These are phyloP conservation scores for Rhinocladiella mackenziei DNA, from an alignment of 2,329 filamentous ascomycete genomes.

Conservation along the genomic window DNA sequence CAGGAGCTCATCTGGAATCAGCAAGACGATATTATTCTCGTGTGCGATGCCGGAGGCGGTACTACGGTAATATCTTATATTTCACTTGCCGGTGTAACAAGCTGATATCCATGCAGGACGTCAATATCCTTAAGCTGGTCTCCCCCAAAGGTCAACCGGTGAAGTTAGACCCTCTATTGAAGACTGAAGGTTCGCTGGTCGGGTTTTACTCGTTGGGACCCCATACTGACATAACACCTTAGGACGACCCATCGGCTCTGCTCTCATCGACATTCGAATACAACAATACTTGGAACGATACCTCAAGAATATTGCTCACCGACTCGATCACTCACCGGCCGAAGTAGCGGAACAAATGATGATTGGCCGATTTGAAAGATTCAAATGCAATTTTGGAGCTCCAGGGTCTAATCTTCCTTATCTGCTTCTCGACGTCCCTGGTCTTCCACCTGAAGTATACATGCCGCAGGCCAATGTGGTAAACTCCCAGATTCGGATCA, in stretches of 20 bases:
- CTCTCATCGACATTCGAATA: conserved; percentile 35
- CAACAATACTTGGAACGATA: conserved; percentile 30
- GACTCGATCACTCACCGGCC: conserved; percentile 23
- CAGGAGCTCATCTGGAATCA: too few species aligned
- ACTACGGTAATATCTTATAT: conserved; percentile 33
- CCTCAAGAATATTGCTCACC: conserved; percentile 26
- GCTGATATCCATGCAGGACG: conserved; percentile 28
- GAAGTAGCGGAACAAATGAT: conserved; percentile 34
- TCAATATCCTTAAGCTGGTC: conserved; percentile 32
- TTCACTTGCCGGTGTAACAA: not conserved
- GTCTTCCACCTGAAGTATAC: conserved; percentile 22
- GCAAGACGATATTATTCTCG: conserved; percentile 43
- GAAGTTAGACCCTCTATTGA: conserved; percentile 29
- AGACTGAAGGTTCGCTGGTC: conserved; percentile 18
- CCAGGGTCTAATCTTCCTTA: conserved; percentile 29
- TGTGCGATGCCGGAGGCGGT: conserved; percentile 51
- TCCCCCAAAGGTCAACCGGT: conserved; percentile 30
- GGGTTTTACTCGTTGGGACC: too few species aligned
- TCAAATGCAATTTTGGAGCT: conserved; percentile 36
- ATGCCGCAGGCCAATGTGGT: conserved; percentile 32
- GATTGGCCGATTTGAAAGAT: conserved; percentile 33
- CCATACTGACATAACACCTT: not conserved
- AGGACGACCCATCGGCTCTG: conserved; percentile 38
- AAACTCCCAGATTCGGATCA: conserved; percentile 33
- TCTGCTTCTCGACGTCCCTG: conserved; percentile 33